Percentiles rank a stretch among this genome's conserved stretches.
These are phyloP conservation scores for Pyricularia pennisetigena DNA, from an alignment of 2,329 filamentous ascomycete genomes.

Conservation along the genomic window DNA sequence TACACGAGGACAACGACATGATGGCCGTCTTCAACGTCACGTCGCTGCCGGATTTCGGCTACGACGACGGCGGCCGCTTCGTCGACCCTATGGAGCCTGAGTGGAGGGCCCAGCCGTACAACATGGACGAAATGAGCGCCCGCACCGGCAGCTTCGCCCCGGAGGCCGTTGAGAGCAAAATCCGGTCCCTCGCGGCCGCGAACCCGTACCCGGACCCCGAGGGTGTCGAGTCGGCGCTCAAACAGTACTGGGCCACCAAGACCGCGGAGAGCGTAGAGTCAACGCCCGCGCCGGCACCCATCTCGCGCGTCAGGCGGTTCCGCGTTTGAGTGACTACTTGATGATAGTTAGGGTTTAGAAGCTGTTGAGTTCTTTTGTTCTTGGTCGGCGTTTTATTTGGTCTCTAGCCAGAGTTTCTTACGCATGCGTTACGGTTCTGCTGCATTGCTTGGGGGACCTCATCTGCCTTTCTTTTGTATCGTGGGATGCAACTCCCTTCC, in stretches of 20 bases:
- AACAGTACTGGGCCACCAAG: conserved; percentile 13
- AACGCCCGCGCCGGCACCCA: background rate
- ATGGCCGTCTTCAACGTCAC: conserved; percentile 36
- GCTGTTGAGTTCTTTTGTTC: background rate
- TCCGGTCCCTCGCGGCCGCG: conserved; percentile 14
- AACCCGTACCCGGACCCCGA: conserved; percentile 16
- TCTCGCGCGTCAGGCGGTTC: background rate
- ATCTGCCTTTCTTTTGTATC: background rate
- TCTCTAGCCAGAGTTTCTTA: background rate
- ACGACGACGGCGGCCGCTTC: conserved; percentile 22
- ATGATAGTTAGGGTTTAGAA: background rate
- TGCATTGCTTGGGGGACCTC: background rate
- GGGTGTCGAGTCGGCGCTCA: conserved; percentile 15
- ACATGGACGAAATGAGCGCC: conserved; percentile 13
- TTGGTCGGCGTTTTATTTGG: background rate
- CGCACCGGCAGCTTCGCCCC: conserved; percentile 13
- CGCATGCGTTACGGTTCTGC: background rate
- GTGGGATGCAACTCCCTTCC: background rate
- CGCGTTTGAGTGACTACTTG: background rate
- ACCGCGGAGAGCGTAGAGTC: background rate
- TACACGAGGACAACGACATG: conserved; percentile 35
- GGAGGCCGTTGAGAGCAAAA: conserved; percentile 12
- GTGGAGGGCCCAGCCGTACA: conserved; percentile 21
- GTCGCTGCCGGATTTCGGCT: conserved; percentile 24
- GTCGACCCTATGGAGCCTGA: conserved; percentile 25